Evolutionary conservation across 192 early-diverging fungal species (phyloP).

Genomic region (Podila verticillata): DNA sequence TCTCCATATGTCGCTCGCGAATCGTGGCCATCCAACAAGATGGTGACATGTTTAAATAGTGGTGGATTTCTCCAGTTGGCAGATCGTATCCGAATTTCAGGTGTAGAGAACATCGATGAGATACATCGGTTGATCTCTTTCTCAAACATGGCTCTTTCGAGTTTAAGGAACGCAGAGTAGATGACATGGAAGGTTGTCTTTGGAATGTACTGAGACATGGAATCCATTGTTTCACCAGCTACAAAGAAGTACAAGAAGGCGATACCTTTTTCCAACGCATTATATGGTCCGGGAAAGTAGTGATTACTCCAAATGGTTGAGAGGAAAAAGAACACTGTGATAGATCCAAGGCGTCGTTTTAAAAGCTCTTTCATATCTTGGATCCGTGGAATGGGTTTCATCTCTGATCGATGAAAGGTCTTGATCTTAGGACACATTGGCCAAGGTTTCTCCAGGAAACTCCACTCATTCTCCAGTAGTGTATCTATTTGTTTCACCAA

Average conservation of each 20-base stretch:
- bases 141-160: not conserved
- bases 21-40: not conserved
- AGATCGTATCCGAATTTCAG: not conserved
- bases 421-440: constrained; percentile 2
- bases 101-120: not conserved
- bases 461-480: not conserved
- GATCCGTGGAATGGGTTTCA: not conserved
- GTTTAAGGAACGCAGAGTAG: not conserved
- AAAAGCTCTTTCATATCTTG: not conserved
- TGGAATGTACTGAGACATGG: constrained; percentile 1
- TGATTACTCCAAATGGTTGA: not conserved
- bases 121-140: not conserved
- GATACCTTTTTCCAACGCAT: no score
- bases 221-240: constrained; percentile 5
- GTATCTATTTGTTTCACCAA: no score
- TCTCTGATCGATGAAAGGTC: not conserved
- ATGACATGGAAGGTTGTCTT: not conserved
- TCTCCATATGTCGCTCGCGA: not conserved
- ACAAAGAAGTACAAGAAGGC: constrained; percentile 3
- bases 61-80: constrained; percentile 3
- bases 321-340: not conserved
- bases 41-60: not conserved
- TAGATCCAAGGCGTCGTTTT: not conserved
- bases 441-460: not conserved
- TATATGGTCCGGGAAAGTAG: no score